phyloP scores from a whole-genome alignment of 2,329 filamentous ascomycete genomes.

The Beauveria sp. region DNA sequence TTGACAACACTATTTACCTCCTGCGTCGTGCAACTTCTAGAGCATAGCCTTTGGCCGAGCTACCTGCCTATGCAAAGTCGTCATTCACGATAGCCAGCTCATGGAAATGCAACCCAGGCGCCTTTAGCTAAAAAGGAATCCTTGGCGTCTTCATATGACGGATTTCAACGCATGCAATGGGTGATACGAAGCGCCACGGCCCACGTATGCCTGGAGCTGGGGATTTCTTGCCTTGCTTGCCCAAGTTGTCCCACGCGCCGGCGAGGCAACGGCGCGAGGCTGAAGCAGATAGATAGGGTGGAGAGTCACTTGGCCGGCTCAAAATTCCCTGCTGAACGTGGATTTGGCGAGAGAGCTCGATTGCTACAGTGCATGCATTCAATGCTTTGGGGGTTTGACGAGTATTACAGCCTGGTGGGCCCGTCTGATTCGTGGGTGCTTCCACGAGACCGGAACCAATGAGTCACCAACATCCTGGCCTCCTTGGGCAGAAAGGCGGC shows the following conservation, averaged over 20 bases:
- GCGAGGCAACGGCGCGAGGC: neutral
- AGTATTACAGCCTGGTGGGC: neutral
- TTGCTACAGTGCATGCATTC: neutral
- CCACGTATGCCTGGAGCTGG: slow-evolving; percentile 5
- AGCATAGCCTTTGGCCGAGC: neutral
- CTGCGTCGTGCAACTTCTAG: neutral
- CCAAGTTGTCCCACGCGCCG: slow-evolving; percentile 1
- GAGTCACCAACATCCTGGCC: slow-evolving; percentile 8
- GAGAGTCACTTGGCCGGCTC: no score
- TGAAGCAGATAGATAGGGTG: neutral
- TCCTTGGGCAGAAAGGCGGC: neutral
- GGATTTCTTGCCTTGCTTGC: neutral
- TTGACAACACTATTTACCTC: neutral
- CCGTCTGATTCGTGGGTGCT: neutral
- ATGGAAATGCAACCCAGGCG: neutral
- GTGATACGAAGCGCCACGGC: neutral
- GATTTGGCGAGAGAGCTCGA: neutral
- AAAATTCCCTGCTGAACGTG: neutral
- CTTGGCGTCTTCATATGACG: neutral
- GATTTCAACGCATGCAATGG: neutral
- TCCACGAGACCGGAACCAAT: slow-evolving; percentile 5
- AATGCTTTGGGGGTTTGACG: neutral
- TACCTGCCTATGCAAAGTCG: neutral
- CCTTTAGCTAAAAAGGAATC: neutral
- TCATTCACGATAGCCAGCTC: neutral